Evolutionary conservation across 2,329 filamentous ascomycete species (phyloP), one percentile per base, ranked within the genome.

Genomic region (Cladosporium sp.): DNA sequence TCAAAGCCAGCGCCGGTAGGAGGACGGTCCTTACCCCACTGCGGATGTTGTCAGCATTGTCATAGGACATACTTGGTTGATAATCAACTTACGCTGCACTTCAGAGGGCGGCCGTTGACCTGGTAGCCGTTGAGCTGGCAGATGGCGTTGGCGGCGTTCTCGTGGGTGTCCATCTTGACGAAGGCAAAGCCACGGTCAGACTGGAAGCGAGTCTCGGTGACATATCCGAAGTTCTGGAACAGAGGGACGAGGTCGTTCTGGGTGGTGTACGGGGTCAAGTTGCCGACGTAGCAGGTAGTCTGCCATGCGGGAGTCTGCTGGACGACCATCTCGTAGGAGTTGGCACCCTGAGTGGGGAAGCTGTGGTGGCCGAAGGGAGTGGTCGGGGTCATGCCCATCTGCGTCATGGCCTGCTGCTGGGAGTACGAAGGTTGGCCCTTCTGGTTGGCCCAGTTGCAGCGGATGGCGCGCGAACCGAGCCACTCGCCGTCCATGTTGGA

Each of bases 1-100:
- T 64, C 61, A 12, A 64, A 64, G 28, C 61, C 61, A 18, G 61
- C 61, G 12, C 89, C 87, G 74, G 88, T 93, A 32, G 95, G 92
- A 63, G 93, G 93, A 82, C 97, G 96, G 81, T 99, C 95, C 83
- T 99, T 99, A 78, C 95, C 95, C 95, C 95, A 99, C 94, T 98
- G 76, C 47, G 7, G 47, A 11, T 73, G 59, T 71, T 71, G 68
- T 74, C 81, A 66, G 71, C 67, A 68, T 70, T 65, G 68, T 62
- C 14, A 65, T 49, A 18, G 21, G 21, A 41, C n/a, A 38, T 14
- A 4, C 14, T 12, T 38, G 30, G 10, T 11, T n/a, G 21, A 18
- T 7, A 59, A 15, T 66, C 51, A n/a, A 90, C 94, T 83, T 90
- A 98, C 94, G 80, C 94, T 98, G 86, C 95, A 99, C 86, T 99